Base-by-base conservation (phyloP, 2,329 filamentous ascomycete species). In the Aspergillus brunneoviolaceus region DNA sequence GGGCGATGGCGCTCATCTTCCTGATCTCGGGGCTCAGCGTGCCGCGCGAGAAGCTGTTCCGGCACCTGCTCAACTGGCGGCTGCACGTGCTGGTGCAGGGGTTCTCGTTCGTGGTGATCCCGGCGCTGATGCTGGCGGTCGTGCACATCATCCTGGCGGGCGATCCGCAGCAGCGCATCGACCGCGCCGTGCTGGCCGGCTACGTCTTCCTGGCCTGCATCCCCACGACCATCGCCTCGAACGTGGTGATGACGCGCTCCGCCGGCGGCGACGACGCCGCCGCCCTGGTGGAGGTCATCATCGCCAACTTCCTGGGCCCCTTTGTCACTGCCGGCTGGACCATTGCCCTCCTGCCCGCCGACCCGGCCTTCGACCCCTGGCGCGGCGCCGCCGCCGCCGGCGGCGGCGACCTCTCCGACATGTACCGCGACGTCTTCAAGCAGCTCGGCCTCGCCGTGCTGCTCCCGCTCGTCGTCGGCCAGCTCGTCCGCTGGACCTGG, bases 141-240 rank as follows among this genome's bases (percentile, higher is more conserved):
- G 81, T 83, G 16, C 84, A 83, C 51, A 74, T 83, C 1, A 81
- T 82, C 55, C 76, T 83, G 7, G 81, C 76, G 4, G 78, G 80
- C 33, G 77, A 75, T 25, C 63, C 71, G 1, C 82, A 81, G 23
- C 69, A 61, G 1, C 65, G 66, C 33, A 87, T 90, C 69, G 86
- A 89, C 57, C 79, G 84, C 0, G 85, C 86, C 59, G 80, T 91
- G 47, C 76, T 91, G 31, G 83, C 89, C 3, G 89, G 89, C 10
- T 85, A 90, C 71, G 81, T 90, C 3, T 84, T 89, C 45, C 81
- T 86, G 1, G 83, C 85, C n/a, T 88, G 85, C 68, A 84, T 89
- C 4, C 88, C 89, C 1, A 91, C 89, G 0, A 91, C 89, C 0
- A 89, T 91, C 67, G 84, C 87, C 7, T 89, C 86, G 50, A 91